These are phyloP conservation scores for Garcileccinum viscosum DNA, from an alignment of 1,284 basidiomycete species.

Conservation along the genomic window DNA sequence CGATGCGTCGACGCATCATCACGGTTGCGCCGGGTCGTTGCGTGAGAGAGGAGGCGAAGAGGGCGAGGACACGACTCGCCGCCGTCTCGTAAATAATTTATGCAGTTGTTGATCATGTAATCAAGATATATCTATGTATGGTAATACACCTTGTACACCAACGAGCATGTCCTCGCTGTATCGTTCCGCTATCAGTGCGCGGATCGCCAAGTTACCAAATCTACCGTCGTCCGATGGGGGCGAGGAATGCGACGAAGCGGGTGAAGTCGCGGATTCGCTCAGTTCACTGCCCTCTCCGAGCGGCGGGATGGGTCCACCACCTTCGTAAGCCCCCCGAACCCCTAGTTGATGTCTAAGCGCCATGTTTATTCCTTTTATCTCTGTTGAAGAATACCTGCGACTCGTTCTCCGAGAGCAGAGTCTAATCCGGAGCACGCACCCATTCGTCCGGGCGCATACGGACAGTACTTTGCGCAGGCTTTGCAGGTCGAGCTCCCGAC, in stretches of 20 bases:
- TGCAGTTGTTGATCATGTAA: neutral
- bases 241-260: slow-evolving; percentile 57
- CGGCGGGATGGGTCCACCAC: slow-evolving; percentile 58
- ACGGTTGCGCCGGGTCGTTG: too few species aligned
- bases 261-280: slow-evolving; percentile 68
- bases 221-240: slow-evolving; percentile 51
- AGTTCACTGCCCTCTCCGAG: slow-evolving; percentile 62
- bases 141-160: slow-evolving; percentile 2
- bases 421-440: slow-evolving; percentile 71
- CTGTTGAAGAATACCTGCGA: slow-evolving; percentile 21
- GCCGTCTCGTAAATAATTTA: too few species aligned
- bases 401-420: slow-evolving; percentile 31
- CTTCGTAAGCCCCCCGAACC: slow-evolving; percentile 52
- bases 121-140: neutral
- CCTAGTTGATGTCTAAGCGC: neutral
- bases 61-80: too few species aligned
- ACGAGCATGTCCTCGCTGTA: slow-evolving; percentile 68
- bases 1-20: too few species aligned
- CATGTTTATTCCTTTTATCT: neutral
- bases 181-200: slow-evolving; percentile 71
- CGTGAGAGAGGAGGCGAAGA: too few species aligned
- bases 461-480: slow-evolving; percentile 78
- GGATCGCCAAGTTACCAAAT: slow-evolving; percentile 69
- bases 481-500: slow-evolving; percentile 71
- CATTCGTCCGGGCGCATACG: slow-evolving; percentile 62